Base-by-base conservation (phyloP, 768 basidiomycete genomes). In the Macrocybe gigantea region DNA sequence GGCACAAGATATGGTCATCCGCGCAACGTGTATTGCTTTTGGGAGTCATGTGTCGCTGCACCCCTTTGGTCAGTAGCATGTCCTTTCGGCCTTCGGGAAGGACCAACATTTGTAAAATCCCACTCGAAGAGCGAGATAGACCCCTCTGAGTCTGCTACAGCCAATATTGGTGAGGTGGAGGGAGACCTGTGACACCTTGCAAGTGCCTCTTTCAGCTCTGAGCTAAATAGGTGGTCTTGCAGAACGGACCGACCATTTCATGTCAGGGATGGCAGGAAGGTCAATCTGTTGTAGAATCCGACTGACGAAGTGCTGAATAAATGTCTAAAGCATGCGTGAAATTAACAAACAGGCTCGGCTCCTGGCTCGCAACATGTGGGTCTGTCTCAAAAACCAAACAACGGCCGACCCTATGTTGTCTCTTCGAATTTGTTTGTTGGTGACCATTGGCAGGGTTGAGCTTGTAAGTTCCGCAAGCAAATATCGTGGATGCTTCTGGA, bases 381-480 rank as follows among this genome's bases (percentile, higher is more conserved):
- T 69, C 63, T 3, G 78, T 64, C 49, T 73, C 66, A 56, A 85
- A 85, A 12, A 92, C 72, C 1, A 91, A 70, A 56, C 92, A 88
- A 66, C 85, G 79, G 3, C 93, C 93, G 29, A 66, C 71, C 51
- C 90, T 67, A 32, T 59, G 63, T 58, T 80, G 77, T 36, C 43
- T 35, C n/a, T 9, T 34, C 13, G 37, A 9, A 35, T 10, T 55
- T 49, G n/a, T 43, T 36, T n/a, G 52, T 45, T 40, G 50, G 36
- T 35, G 43, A 45, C 37, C 40, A 33, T 47, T 22, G n/a, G 37
- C 38, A 30, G 53, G 44, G 31, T 67, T 69, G 32, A 83, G 75
- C 55, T 90, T 83, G 68, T 99, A 99, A 0, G 95, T 97, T 14
- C 95, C 95, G 56, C 91, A 92, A 1, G 85, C 86, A 50, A 97